Percentiles rank a stretch among this genome's conserved stretches.
Evolutionary conservation across 805 yeast genomes (phyloP).

Genomic region (Ogataea zsoltii): DNA sequence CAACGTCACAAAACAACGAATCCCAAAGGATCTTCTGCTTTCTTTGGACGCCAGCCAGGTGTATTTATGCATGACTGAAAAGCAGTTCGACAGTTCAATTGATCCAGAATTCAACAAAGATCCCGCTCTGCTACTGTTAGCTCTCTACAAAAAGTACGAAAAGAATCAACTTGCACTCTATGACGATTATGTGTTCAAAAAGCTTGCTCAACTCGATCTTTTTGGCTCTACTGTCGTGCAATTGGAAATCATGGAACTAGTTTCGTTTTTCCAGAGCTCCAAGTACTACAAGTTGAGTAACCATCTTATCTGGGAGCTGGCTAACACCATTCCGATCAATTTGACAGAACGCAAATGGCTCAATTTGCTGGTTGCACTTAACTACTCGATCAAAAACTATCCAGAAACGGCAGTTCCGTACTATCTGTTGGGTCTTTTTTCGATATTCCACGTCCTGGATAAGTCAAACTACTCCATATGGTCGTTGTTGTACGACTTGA

Average conservation of each 20-base stretch:
- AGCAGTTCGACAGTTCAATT: neutral
- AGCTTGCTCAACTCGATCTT: neutral
- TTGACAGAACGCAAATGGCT: slow-evolving; percentile 20
- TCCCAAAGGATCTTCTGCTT: neutral
- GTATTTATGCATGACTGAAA: slow-evolving; percentile 9
- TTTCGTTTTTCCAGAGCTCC: slow-evolving; percentile 8
- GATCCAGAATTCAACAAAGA: slow-evolving; percentile 3
- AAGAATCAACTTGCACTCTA: slow-evolving; percentile 5
- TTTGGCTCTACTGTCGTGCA: slow-evolving; percentile 12
- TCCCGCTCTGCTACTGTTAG: slow-evolving; percentile 7
- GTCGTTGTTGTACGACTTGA: slow-evolving; percentile 21
- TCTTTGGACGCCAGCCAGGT: slow-evolving; percentile 4
- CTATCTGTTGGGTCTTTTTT: slow-evolving; percentile 13
- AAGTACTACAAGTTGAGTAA: slow-evolving; percentile 7
- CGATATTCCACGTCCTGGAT: slow-evolving; percentile 12
- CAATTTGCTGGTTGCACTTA: slow-evolving; percentile 12
- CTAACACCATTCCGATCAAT: neutral
- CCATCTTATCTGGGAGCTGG: slow-evolving; percentile 16
- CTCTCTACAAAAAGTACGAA: slow-evolving; percentile 8
- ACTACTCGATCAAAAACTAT: slow-evolving; percentile 7
- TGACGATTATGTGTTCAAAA: slow-evolving; percentile 4
- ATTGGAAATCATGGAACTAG: slow-evolving; percentile 12
- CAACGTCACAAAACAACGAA: neutral
- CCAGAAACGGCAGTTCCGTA: slow-evolving; percentile 7
- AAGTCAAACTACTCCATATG: slow-evolving; percentile 12